A percentile compares a stretch with the other conserved stretches of the same genome.
These are phyloP conservation scores for Vigna mungo DNA, from an alignment of 306 rosid species.

Conservation along the genomic window DNA sequence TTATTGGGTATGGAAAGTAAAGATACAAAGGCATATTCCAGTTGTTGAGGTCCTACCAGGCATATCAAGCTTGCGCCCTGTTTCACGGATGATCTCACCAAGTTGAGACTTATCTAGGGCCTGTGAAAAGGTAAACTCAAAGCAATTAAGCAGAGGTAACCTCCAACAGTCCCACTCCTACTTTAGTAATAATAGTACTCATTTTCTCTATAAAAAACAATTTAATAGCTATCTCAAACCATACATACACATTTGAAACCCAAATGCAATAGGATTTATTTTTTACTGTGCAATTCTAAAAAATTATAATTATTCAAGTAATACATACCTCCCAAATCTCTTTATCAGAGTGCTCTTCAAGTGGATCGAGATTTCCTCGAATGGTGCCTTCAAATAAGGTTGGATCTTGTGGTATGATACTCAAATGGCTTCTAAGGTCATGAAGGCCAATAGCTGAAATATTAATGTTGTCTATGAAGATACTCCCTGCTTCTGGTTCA, in stretches of 20 bases:
- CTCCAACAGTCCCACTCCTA: not conserved
- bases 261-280: not conserved
- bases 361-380: conserved; percentile 86
- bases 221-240: not conserved
- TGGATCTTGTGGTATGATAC: conserved; percentile 98
- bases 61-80: conserved; percentile 76
- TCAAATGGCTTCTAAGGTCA: conserved; percentile 86
- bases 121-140: conserved; percentile 48
- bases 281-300: conserved; percentile 2
- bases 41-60: conserved; percentile 58
- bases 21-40: not conserved
- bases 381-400: conserved; percentile 95
- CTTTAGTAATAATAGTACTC: conserved; percentile 1
- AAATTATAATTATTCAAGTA: conserved; percentile 29
- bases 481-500: conserved; percentile 81
- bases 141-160: conserved; percentile 36
- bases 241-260: not conserved
- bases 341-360: conserved; percentile 84
- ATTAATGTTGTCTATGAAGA: conserved; percentile 79
- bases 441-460: conserved; percentile 85
- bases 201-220: not conserved
- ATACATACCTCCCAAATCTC: conserved; percentile 86
- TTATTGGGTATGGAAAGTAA: not conserved
- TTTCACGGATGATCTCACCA: conserved; percentile 70
- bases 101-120: conserved; percentile 93